Evolutionary conservation across 169 alveolate genomes (phyloP).

Genomic region (Plasmodium blacklocki): DNA sequence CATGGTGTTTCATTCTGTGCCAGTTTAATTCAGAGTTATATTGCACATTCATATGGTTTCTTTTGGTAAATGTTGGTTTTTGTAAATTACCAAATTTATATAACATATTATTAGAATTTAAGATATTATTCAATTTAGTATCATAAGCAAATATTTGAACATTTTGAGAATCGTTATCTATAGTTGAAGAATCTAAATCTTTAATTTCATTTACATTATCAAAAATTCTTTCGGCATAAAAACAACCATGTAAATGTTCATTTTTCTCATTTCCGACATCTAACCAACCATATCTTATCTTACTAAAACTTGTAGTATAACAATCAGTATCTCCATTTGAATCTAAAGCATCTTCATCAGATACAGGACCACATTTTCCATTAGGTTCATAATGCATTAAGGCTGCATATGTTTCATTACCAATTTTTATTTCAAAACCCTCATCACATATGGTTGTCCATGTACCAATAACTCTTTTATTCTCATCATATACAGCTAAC

Average conservation of each 20-base stretch:
- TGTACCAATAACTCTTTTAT: conserved; percentile 49
- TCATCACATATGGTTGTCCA: conserved; percentile 74
- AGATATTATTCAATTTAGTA: not conserved
- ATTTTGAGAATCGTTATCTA: not conserved
- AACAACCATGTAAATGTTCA: conserved; percentile 31
- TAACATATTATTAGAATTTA: not conserved
- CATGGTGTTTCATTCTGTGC: conserved; percentile 65
- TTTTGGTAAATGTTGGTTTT: conserved; percentile 8
- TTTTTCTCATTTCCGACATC: conserved; percentile 1
- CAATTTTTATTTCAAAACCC: conserved; percentile 67
- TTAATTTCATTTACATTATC: not conserved
- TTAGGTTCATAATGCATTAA: conserved; percentile 69
- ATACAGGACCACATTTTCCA: conserved; percentile 28
- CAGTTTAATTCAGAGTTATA: conserved; percentile 46
- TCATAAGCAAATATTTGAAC: not conserved
- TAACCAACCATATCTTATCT: conserved; percentile 72
- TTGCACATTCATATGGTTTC: not conserved
- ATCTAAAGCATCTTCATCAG: conserved; percentile 36
- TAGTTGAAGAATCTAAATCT: not conserved
- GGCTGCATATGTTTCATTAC: conserved; percentile 59
- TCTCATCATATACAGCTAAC: conserved; percentile 67
- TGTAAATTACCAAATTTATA: not conserved
- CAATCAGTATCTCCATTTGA: conserved; percentile 72
- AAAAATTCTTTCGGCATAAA: conserved; percentile 33
- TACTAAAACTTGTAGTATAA: conserved; percentile 36